Evolutionary conservation across 2,329 filamentous ascomycete species (phyloP).

Genomic region (Curvularia lunata): DNA sequence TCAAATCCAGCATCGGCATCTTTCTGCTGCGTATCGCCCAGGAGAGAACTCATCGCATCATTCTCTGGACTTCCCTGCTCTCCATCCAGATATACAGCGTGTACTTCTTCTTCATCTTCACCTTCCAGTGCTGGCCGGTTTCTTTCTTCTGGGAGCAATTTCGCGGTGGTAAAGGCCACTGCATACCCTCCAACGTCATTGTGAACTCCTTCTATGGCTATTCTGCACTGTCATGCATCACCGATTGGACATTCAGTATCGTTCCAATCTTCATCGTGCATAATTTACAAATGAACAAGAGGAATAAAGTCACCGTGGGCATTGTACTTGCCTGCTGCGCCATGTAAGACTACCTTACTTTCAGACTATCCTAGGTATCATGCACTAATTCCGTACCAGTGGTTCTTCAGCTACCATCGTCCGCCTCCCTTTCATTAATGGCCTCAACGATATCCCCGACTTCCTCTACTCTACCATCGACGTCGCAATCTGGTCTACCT

Average conservation of each 20-base stretch:
- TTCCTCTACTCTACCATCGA: conserved; percentile 25
- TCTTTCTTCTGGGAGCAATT: conserved; percentile 25
- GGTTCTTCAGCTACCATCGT: conserved; percentile 23
- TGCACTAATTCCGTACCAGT: conserved; percentile 13
- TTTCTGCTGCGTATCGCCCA: conserved; percentile 24
- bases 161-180: conserved; percentile 17
- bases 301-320: conserved; percentile 20
- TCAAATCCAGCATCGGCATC: conserved; percentile 23
- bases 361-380: not conserved
- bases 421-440: conserved; percentile 20
- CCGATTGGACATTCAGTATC: conserved; percentile 24
- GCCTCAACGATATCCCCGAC: conserved; percentile 19
- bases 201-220: conserved; percentile 22
- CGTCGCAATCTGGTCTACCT: conserved; percentile 26
- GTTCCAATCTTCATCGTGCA: conserved; percentile 26
- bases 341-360: conserved; percentile 13
- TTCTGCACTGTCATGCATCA: conserved; percentile 16
- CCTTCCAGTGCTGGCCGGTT: conserved; percentile 24
- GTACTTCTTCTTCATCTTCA: conserved; percentile 24
- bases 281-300: conserved; percentile 18
- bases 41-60: conserved; percentile 16
- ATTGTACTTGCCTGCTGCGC: conserved; percentile 24
- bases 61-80: conserved; percentile 20
- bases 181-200: conserved; percentile 15
- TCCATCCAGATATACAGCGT: conserved; percentile 18